Evolutionary conservation across 768 basidiomycete species (phyloP).

Genomic region (Neoboletus brunneissimus): DNA sequence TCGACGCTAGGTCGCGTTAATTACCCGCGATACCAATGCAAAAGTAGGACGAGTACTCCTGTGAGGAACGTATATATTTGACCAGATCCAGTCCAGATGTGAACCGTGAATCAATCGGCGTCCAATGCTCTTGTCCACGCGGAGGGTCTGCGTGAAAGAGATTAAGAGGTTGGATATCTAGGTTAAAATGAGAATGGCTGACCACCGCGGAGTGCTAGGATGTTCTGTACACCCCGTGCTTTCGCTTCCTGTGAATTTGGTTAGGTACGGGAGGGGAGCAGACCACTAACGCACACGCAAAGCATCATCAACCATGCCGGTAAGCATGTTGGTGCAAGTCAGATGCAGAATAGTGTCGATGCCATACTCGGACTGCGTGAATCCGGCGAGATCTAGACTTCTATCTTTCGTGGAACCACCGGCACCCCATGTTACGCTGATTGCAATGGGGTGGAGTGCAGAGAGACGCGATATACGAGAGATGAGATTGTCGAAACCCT

Average conservation of each 20-base stretch:
- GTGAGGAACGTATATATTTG: constrained; percentile 74
- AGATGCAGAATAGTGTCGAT: constrained; percentile 91
- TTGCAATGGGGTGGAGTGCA: constrained; percentile 72
- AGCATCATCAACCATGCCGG: constrained; percentile 83
- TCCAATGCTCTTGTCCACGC: constrained; percentile 91
- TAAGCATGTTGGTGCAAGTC: constrained; percentile 96
- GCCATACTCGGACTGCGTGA: constrained; percentile 69
- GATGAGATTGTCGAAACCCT: constrained; percentile 92
- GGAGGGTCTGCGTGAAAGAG: constrained; percentile 68
- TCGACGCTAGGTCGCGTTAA: neutral
- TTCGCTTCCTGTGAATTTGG: constrained; percentile 62
- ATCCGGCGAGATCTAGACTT: constrained; percentile 79
- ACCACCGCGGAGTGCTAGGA: constrained; percentile 93
- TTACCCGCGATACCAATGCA: constrained; percentile 94
- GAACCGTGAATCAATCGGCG: constrained; percentile 79
- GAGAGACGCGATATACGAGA: constrained; percentile 82
- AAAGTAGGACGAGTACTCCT: constrained; percentile 79
- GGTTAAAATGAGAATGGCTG: constrained; percentile 16
- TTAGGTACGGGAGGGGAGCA: neutral
- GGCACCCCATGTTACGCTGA: constrained; percentile 97
- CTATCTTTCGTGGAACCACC: constrained; percentile 89
- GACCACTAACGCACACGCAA: constrained; percentile 55
- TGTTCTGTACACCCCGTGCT: constrained; percentile 77
- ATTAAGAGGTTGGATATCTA: neutral
- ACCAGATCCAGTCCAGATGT: constrained; percentile 88